Evolutionary conservation across 2,329 filamentous ascomycete species (phyloP), one percentile per base, ranked within the genome.

Genomic region (Sporothrix variecibatus): DNA sequence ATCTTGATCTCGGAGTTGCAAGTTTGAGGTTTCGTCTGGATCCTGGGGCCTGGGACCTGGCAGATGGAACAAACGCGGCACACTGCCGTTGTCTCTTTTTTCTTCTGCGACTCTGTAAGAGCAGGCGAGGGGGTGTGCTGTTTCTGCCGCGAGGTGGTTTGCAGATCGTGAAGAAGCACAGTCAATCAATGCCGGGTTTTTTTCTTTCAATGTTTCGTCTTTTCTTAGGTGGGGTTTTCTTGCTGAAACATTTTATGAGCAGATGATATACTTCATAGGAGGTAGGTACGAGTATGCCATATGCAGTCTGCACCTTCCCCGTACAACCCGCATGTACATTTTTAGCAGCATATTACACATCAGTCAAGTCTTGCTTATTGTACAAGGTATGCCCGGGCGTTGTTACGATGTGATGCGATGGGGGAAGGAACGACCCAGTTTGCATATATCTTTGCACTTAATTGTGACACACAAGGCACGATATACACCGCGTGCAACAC

Each of bases 11-110:
- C 43, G 23, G 65, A 26, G 4, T 8, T 12, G 34, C 23, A 51
- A 15, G 17, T 51, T 51, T 68, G 26, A 43, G 49, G 9, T 49
- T 26, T 28, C 15, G 69, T 62, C 49, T 73, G 38, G 23, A 53
- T 58, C 72, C 72, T 65, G 72, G 67, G 40, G 53, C 49, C 28
- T 69, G 72, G 72, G 43, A 71, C 72, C 28, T 60, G 65, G 65
- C 53, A 34, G 49, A 38, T 49, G 65, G 51, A 68, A 70, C 53
- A 40, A 26, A 56, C 58, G 46, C 58, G 60, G 71, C 31, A 53
- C 46, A 51, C 15, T 51, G 60, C 71, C 31, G 71, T 28, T n/a
- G 20, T 51, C 23, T 43, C 15, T 49, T 6, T 49, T 20, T 20
- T 49, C 6, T 20, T 49, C 40, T 72, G 70, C 58, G 51, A 53